Conservation (phyloP, 345 rosid genomes). For the Eucalyptus tenuipes region DNA sequence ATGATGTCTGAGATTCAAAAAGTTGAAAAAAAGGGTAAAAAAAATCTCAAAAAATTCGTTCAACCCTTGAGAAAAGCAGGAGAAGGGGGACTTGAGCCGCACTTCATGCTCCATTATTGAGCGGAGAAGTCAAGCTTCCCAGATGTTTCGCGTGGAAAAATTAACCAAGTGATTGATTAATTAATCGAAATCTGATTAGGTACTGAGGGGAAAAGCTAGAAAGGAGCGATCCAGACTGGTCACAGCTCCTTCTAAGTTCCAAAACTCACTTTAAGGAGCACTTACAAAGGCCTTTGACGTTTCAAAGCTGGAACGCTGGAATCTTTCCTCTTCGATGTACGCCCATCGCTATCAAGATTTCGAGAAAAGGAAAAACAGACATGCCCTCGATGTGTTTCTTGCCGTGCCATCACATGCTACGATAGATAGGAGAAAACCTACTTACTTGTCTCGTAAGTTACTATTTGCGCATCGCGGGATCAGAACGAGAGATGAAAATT, state of each 20-base stretch:
- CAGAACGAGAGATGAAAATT: neutral
- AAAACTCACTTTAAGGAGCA: neutral
- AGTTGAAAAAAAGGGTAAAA: neutral
- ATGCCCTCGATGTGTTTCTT: neutral
- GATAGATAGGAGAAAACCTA: neutral
- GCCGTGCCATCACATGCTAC: neutral
- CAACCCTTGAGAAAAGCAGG: neutral
- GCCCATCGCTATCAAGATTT: neutral
- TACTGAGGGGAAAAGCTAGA: neutral
- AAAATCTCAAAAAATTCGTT: neutral
- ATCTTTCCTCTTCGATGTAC: neutral
- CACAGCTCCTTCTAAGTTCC: neutral
- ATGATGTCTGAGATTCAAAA: neutral
- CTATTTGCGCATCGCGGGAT: fast-evolving
- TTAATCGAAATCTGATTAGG: neutral
- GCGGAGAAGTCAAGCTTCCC: neutral
- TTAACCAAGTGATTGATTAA: neutral
- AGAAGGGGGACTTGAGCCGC: neutral
- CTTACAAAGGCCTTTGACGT: neutral
- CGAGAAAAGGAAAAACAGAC: neutral
- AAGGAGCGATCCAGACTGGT: neutral
- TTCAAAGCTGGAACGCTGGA: neutral
- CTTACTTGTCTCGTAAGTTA: neutral
- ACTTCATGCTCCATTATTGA: neutral
- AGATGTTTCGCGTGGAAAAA: neutral